Conservation (phyloP, 768 basidiomycete species). For the Lentinula boryana region DNA sequence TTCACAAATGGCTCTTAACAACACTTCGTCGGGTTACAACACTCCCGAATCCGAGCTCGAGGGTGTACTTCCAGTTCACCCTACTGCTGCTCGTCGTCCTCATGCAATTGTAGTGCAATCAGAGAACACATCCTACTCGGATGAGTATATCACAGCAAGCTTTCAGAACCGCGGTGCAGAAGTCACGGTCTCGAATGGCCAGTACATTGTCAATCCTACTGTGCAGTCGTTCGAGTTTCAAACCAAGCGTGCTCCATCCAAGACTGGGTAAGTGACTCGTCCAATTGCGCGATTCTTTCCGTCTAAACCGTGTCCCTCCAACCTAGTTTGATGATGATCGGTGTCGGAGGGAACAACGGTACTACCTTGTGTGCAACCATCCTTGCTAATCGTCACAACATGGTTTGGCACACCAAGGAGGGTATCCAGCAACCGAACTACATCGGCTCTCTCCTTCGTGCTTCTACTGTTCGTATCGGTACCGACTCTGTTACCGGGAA, state of each 20-base stretch:
- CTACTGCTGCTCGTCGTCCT: slow-evolving; percentile 77
- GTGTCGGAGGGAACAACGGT: slow-evolving; percentile 97
- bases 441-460: slow-evolving; percentile 93
- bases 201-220: slow-evolving; percentile 75
- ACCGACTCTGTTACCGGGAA: slow-evolving; percentile 73
- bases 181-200: slow-evolving; percentile 65
- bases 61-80: slow-evolving; percentile 67
- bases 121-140: slow-evolving; percentile 73
- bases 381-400: slow-evolving; percentile 92
- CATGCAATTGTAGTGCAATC: slow-evolving; percentile 76
- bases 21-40: slow-evolving; percentile 58
- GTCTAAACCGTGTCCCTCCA: slow-evolving; percentile 8
- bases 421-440: slow-evolving; percentile 95
- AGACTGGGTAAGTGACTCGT: slow-evolving; percentile 72
- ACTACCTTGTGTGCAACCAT: slow-evolving; percentile 90
- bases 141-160: slow-evolving; percentile 78
- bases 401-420: slow-evolving; percentile 90
- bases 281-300: slow-evolving; percentile 3
- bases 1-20: slow-evolving; percentile 43
- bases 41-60: slow-evolving; percentile 72
- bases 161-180: slow-evolving; percentile 76
- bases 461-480: slow-evolving; percentile 91
- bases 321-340: slow-evolving; percentile 90
- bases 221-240: slow-evolving; percentile 84
- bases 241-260: slow-evolving; percentile 78